Base-by-base conservation (phyloP, 495 filamentous ascomycete species). In the Neurospora tetraspora region DNA sequence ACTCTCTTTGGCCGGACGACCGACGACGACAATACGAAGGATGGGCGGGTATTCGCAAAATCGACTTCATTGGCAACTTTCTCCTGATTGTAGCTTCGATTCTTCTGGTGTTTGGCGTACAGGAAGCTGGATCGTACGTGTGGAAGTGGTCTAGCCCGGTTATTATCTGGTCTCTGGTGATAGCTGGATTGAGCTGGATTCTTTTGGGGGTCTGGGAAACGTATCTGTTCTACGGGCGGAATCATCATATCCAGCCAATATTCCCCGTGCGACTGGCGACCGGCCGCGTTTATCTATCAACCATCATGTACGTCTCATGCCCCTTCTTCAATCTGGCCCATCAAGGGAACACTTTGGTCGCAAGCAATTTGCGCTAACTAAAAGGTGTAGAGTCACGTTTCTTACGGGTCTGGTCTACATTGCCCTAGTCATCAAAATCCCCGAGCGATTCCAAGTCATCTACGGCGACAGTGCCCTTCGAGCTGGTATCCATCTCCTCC, bases 391-490 rank as follows among this genome's bases (percentile, higher is more conserved):
- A n/a, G 78, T 80, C 40, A 88, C 85, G 16, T 80, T 90, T 23
- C 78, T 86, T 20, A 83, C 82, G 0, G 90, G 89, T 11, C 89
- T 87, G 65, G 80, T 86, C 7, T 90, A 86, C 74, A 86, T 89
- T 39, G 77, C 85, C 6, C 81, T 86, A 69, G 80, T 90, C 5
- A 84, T 91, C 43, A 85, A 87, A 68, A 81, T 92, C 9, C 88
- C 90, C 5, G 85, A 90, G 72, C 85, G 87, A 61, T 87, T 90
- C 39, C 88, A 91, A 71, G 81, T 89, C 36, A 84, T 90, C 18
- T 84, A 88, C 69, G 80, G 77, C 7, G 83, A 85, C 75, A 83
- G 73, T 71, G 77, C 86, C 5, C 78, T 86, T 70, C 73, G 74
- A 23, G 86, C 90, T 0, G 91, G 89, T 18, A 77, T 90, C 18